Base-by-base conservation (phyloP, 1,139 yeast species). In the Kodamaea anthophila region DNA sequence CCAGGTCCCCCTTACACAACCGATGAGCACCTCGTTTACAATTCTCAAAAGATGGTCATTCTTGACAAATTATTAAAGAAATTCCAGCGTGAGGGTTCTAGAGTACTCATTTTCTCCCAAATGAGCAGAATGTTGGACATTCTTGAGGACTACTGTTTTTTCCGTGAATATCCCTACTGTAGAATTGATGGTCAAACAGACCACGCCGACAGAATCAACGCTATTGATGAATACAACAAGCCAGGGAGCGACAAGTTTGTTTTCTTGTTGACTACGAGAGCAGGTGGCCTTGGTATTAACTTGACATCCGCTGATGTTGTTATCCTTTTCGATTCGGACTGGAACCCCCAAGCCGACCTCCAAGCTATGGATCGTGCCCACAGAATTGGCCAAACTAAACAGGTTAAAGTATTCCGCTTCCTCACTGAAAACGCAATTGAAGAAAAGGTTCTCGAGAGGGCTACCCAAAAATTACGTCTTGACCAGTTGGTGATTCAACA, bases 281-380 rank as follows among this genome's bases (percentile, higher is more conserved):
- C 93, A 18, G 93, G 93, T 57, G 93, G 93, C n/a, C 65, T 82
- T 40, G 93, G 93, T 53, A 82, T 82, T 44, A 82, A 82, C 47
- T 67, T 82, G 46, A 81, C 87, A 3, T 62, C 78, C 16, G 91
- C 91, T 1, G 91, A 82, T 53, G 66, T 80, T 32, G 93, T 82
- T 23, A 65, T 82, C 1, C 55, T 82, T 24, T 82, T 67, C 49
- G 93, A 82, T 55, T 77, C 86, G 2, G 93, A 82, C 53, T 82
- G 93, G 93, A 82, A 82, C 43, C 93, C 93, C 2, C 93, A 82
- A 49, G 91, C 91, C 3, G 93, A 82, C 63, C 66, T 82, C 40
- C 93, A 82, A 53, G 91, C 91, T 1, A 82, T 82, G 93, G 93
- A 82, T 49, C 70, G 93, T 60, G 91, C 93, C 1, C 93, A 82